phyloP scores from a whole-genome alignment of 108 stramenopile genomes.

The Nannochloropsis oceanica region DNA sequence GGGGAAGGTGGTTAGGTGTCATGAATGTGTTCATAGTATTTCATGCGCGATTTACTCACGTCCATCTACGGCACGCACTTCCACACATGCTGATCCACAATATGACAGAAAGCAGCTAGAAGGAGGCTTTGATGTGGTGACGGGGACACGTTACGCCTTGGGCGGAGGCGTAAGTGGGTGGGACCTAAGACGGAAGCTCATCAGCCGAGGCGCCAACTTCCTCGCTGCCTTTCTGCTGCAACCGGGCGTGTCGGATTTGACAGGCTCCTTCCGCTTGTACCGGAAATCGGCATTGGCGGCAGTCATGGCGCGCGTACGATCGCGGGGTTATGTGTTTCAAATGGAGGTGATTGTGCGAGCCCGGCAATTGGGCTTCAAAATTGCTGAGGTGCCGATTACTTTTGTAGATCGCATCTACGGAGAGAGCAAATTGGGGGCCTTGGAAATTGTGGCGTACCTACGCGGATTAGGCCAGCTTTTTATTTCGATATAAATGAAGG shows the following conservation, averaged over 20 bases:
- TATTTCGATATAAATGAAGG: slow-evolving; percentile 54
- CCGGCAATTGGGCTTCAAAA: slow-evolving; percentile 52
- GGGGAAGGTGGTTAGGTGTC: too few relatives aligned
- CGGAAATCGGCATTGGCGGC: slow-evolving; percentile 61
- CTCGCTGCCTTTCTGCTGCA: slow-evolving; percentile 75
- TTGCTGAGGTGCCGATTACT: slow-evolving; percentile 83
- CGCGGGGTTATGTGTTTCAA: slow-evolving; percentile 86
- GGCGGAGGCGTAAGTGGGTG: slow-evolving; percentile 85
- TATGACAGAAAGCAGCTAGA: slow-evolving; percentile 15
- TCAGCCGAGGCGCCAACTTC: slow-evolving; percentile 84
- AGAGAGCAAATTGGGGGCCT: slow-evolving; percentile 86
- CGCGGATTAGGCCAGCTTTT: slow-evolving; percentile 74
- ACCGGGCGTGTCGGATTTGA: slow-evolving; percentile 81
- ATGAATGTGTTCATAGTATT: too few relatives aligned
- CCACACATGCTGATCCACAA: too few relatives aligned
- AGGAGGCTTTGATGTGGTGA: slow-evolving; percentile 65
- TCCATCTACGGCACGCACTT: too few relatives aligned
- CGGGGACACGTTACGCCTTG: slow-evolving; percentile 70
- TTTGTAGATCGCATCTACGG: slow-evolving; percentile 98
- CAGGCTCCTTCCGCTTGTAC: slow-evolving; percentile 88
- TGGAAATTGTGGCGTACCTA: slow-evolving; percentile 81
- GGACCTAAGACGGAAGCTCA: slow-evolving; percentile 74
- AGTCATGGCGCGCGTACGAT: slow-evolving; percentile 43
- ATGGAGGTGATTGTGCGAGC: slow-evolving; percentile 94
- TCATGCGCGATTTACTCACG: too few relatives aligned